phyloP scores from a whole-genome alignment of 2,329 filamentous ascomycete genomes.

The Nakataea oryzae region DNA sequence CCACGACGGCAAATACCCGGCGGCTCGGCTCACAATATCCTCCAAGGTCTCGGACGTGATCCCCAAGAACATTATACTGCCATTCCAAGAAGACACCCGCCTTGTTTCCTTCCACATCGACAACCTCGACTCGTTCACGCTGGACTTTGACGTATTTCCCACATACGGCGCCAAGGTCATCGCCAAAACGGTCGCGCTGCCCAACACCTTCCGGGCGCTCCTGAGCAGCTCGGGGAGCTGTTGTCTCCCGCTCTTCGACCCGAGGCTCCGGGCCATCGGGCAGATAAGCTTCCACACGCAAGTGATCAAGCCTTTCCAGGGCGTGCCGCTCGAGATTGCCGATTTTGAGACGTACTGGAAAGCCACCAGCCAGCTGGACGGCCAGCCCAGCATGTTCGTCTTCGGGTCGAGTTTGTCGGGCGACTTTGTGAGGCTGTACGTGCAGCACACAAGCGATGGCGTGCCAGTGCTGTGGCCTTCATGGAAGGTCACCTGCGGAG shows the following conservation, averaged over 20 bases:
- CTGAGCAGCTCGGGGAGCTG: slow-evolving; percentile 69
- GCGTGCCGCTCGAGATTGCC: slow-evolving; percentile 87
- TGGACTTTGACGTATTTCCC: slow-evolving; percentile 96
- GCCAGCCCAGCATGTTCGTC: slow-evolving; percentile 75
- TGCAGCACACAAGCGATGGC: slow-evolving; percentile 83
- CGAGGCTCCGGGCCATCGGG: slow-evolving; percentile 80
- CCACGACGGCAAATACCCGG: slow-evolving; percentile 92
- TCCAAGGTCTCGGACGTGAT: slow-evolving; percentile 95
- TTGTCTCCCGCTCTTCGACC: slow-evolving; percentile 85
- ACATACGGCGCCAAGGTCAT: slow-evolving; percentile 97
- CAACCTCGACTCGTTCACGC: slow-evolving; percentile 80
- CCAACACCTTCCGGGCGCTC: slow-evolving; percentile 70
- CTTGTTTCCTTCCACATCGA: slow-evolving; percentile 94
- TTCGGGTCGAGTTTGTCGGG: slow-evolving; percentile 92
- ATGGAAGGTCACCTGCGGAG: slow-evolving; percentile 66
- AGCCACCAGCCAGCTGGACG: slow-evolving; percentile 85
- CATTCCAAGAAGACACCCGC: slow-evolving; percentile 91
- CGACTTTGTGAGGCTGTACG: slow-evolving; percentile 86
- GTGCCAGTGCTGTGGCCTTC: slow-evolving; percentile 79
- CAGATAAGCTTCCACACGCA: slow-evolving; percentile 91
- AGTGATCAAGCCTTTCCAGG: slow-evolving; percentile 91
- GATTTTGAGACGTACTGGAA: slow-evolving; percentile 99
- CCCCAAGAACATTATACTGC: slow-evolving; percentile 88
- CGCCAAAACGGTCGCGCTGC: slow-evolving; percentile 85
- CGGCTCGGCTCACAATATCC: slow-evolving; percentile 87